phyloP scores from a whole-genome alignment of 768 basidiomycete species.

The Tricholoma sp. region DNA sequence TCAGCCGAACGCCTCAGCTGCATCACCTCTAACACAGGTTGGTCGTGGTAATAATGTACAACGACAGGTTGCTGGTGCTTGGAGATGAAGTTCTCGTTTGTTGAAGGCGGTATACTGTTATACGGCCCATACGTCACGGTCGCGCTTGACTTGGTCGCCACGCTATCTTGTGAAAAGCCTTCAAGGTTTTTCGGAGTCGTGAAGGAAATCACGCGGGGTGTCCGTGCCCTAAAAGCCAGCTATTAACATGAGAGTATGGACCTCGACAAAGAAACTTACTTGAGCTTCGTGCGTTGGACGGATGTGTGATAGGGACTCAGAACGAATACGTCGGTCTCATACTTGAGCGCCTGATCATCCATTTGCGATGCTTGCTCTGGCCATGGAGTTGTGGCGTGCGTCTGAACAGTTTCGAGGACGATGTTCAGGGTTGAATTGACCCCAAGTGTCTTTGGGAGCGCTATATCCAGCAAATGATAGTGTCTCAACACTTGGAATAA shows the following conservation, averaged over 20 bases:
- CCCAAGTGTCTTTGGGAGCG: constrained; percentile 55
- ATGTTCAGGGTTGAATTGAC: constrained; percentile 64
- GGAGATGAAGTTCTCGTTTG: constrained; percentile 48
- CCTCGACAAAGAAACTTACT: constrained; percentile 42
- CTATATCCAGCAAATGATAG: constrained; percentile 54
- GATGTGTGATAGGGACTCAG: constrained; percentile 78
- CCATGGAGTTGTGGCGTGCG: constrained; percentile 73
- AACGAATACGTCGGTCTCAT: constrained; percentile 71
- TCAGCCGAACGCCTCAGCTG: constrained; percentile 75
- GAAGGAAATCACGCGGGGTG: constrained; percentile 66
- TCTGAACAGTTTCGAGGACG: constrained; percentile 73
- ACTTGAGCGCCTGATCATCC: constrained; percentile 77
- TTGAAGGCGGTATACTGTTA: constrained; percentile 63
- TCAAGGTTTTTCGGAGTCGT: constrained; percentile 60
- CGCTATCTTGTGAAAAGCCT: constrained; percentile 52
- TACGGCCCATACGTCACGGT: constrained; percentile 90
- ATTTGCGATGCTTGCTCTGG: constrained; percentile 68
- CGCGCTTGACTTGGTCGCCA: constrained; percentile 69
- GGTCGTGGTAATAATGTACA: constrained; percentile 80
- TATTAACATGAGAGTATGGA: neutral
- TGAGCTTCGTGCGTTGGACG: constrained; percentile 83
- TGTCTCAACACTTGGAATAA: constrained; percentile 24
- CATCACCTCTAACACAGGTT: constrained; percentile 73
- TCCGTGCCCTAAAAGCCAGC: constrained; percentile 48
- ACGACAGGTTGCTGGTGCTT: constrained; percentile 59